These are phyloP conservation scores for Phytophthora pisi DNA, from an alignment of 352 stramenopile genomes.

Conservation along the genomic window DNA sequence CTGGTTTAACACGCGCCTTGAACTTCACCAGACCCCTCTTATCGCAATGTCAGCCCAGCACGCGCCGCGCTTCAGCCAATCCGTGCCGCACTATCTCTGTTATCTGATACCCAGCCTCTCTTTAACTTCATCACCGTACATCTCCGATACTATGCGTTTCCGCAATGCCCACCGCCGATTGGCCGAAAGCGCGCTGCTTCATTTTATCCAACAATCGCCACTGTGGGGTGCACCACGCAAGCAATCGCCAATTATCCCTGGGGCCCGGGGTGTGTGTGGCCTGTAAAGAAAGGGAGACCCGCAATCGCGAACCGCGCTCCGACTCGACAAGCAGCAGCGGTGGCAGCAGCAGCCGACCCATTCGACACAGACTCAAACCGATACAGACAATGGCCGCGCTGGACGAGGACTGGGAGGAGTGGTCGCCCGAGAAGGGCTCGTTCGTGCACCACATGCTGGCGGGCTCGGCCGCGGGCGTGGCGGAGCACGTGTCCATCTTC, in stretches of 20 bases:
- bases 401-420: constrained; percentile 94
- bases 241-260: constrained; percentile 14
- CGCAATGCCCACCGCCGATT: constrained; percentile 3
- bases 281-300: constrained; percentile 34
- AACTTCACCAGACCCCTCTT: constrained; percentile 7
- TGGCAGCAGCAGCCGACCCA: background rate
- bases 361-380: background rate
- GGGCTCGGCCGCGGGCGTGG: constrained; percentile 94
- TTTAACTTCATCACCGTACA: background rate
- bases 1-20: constrained; percentile 28
- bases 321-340: constrained; percentile 24
- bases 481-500: constrained; percentile 98
- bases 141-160: constrained; percentile 2
- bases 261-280: constrained; percentile 15
- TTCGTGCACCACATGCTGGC: constrained; percentile 96
- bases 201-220: constrained; percentile 25
- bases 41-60: constrained; percentile 16
- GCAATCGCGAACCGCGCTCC: constrained; percentile 23
- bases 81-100: background rate
- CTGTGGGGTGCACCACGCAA: constrained; percentile 19
- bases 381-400: constrained; percentile 27
- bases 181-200: constrained; percentile 21
- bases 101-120: background rate
- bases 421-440: constrained; percentile 91
- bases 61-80: background rate